Base-by-base conservation (phyloP, 75 land plant genomes). In the Ceratopteris richardii region DNA sequence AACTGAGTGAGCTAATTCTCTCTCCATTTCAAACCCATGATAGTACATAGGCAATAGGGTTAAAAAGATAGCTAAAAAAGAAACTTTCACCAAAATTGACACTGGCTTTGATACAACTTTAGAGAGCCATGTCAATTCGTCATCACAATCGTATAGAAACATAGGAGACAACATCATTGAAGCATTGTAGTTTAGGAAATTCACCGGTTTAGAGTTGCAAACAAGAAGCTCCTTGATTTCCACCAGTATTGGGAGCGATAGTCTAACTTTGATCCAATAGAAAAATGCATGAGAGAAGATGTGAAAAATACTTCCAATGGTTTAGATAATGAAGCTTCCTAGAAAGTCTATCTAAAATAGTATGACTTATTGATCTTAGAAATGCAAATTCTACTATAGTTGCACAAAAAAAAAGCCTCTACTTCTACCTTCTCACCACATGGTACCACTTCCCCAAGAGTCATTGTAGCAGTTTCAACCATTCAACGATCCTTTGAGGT, bases 51-150 rank as follows among this genome's bases (percentile, higher is more conserved):
- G 82, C 68, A 88, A 77, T 46, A 82, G 76, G 16, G 74, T 52
- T 27, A 94, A 68, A 78, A 84, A 85, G 29, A 85, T 80, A 7
- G 73, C 71, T 61, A 84, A 86, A 78, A 85, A 92, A 41, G 85
- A 63, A 4, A 69, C 61, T 57, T 67, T 77, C 31, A 82, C 80
- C 56, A 92, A 42, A 22, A 44, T 58, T 10, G 80, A 50, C 41
- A 82, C 48, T 65, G 88, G 64, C 40, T 75, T 55, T 43, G 66
- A 47, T 65, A 71, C 29, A 54, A 79, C 98, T 78, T 29, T 67
- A 53, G 96, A 76, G 29, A 86, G 59, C 90, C 81, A 83, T 1
- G 64, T 61, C 17, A 94, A 70, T 53, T 79, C 77, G 16, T 77
- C 62, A 21, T 55, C 75, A 51, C 79, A 66, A 1, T 53, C 76